A percentile compares a stretch with the other conserved stretches of the same genome.
Evolutionary conservation across 805 yeast genomes (phyloP).

Genomic region (Teunomyces funiuensis): DNA sequence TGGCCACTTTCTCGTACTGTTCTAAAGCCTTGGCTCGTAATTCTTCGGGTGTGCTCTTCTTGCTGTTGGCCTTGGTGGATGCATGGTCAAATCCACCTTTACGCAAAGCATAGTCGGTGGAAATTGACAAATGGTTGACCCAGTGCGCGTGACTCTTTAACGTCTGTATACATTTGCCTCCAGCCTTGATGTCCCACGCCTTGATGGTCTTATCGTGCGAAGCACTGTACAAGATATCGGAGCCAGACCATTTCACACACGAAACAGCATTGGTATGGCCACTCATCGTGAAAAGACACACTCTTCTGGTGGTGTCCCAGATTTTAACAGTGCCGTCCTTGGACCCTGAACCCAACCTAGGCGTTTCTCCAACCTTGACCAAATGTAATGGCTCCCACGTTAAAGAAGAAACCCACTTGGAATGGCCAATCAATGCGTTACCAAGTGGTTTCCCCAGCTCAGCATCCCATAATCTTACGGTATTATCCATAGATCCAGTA

Average conservation of each 20-base stretch:
- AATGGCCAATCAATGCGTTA: constrained; percentile 73
- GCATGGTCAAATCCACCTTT: constrained; percentile 85
- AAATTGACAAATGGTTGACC: constrained; percentile 91
- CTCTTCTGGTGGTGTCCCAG: constrained; percentile 81
- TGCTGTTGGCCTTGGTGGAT: constrained; percentile 39
- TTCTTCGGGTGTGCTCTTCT: constrained; percentile 23
- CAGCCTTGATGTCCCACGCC: constrained; percentile 78
- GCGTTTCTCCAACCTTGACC: constrained; percentile 60
- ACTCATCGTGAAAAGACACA: constrained; percentile 65
- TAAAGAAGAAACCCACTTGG: constrained; percentile 85
- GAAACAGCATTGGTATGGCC: constrained; percentile 91
- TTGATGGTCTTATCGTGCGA: constrained; percentile 94
- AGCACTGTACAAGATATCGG: constrained; percentile 77
- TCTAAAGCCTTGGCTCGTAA: constrained; percentile 51
- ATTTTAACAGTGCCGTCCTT: constrained; percentile 87
- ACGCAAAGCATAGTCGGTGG: constrained; percentile 85
- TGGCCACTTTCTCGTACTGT: constrained; percentile 63
- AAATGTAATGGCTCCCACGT: constrained; percentile 94
- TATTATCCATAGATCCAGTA: constrained; percentile 93
- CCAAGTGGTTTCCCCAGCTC: constrained; percentile 73
- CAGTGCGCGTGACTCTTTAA: constrained; percentile 93
- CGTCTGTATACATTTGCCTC: constrained; percentile 76
- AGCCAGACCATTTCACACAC: constrained; percentile 97
- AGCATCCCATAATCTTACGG: constrained; percentile 85
- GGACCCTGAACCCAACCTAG: constrained; percentile 81